Evolutionary conservation across 331 rosid species (phyloP).

Genomic region (Acacia pycnantha): DNA sequence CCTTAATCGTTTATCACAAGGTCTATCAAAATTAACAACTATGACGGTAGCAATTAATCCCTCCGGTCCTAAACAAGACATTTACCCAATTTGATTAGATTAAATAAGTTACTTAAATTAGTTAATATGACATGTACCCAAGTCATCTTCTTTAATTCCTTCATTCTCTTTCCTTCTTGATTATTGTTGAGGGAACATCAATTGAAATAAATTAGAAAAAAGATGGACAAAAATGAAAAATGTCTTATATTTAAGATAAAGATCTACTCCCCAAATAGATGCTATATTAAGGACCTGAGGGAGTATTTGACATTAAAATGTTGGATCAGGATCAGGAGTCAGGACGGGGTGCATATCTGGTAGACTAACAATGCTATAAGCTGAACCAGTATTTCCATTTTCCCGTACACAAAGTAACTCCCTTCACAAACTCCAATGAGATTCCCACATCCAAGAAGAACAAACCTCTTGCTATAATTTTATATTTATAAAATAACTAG

Average conservation of each 20-base stretch:
- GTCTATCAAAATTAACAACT: not conserved
- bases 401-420: not conserved
- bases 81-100: too few relatives aligned
- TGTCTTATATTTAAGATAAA: too few relatives aligned
- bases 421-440: not conserved
- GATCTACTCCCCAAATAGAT: too few relatives aligned
- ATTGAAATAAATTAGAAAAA: too few relatives aligned
- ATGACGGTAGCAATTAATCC: not conserved
- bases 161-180: too few relatives aligned
- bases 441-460: not conserved
- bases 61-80: too few relatives aligned
- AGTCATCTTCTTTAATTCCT: too few relatives aligned
- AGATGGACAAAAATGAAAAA: too few relatives aligned
- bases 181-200: too few relatives aligned
- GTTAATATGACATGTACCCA: too few relatives aligned
- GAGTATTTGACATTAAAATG: not conserved
- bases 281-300: too few relatives aligned
- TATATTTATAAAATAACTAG: not conserved
- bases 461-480: not conserved
- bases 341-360: not conserved
- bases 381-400: not conserved
- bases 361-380: not conserved
- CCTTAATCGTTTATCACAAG: not conserved
- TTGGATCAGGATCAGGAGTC: not conserved
- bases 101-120: too few relatives aligned